phyloP scores from a whole-genome alignment of 441 rosid genomes.

The Bruguiera hainesii region DNA sequence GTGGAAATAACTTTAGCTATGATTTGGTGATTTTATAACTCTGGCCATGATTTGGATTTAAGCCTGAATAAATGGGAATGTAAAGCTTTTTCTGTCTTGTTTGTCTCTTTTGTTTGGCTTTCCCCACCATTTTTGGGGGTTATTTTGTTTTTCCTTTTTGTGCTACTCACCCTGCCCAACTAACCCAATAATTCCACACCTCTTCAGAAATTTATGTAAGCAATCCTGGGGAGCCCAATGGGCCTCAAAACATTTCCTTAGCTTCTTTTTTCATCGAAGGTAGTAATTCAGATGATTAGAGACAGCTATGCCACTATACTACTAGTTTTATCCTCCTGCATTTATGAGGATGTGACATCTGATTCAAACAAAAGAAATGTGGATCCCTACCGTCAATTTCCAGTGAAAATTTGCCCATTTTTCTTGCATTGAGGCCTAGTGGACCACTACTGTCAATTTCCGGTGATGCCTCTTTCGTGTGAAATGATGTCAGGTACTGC shows the following conservation, averaged over 20 bases:
- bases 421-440: no score
- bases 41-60: no score
- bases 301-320: background rate
- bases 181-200: no score
- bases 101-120: no score
- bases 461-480: conserved; percentile 8
- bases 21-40: background rate
- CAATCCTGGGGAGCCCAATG: background rate
- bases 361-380: no score
- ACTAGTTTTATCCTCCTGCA: background rate
- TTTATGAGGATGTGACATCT: background rate
- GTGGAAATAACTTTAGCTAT: conserved; percentile 1
- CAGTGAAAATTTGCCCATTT: no score
- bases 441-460: background rate
- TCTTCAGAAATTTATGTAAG: background rate
- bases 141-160: no score
- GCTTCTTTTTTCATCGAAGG: background rate
- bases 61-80: no score
- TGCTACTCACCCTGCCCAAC: no score
- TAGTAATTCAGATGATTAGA: background rate
- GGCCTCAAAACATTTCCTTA: background rate
- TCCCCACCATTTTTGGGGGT: no score
- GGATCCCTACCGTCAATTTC: no score
- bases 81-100: no score
- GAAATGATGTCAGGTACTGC: conserved; percentile 56